Evolutionary conservation across 768 basidiomycete genomes (phyloP).

Genomic region (Psilocybe cyanescens): DNA sequence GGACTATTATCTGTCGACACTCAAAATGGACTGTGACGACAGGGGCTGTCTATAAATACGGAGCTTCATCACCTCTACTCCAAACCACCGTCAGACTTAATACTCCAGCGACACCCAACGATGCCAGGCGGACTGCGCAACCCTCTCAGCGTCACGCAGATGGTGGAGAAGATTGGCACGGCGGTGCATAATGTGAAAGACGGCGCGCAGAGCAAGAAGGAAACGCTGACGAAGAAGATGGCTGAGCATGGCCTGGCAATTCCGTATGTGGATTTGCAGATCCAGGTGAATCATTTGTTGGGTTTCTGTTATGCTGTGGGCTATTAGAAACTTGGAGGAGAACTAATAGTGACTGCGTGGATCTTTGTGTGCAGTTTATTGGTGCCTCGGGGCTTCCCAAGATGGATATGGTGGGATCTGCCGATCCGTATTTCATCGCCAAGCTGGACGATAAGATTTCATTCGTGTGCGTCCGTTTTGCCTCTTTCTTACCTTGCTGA

Average conservation of each 20-base stretch:
- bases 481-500: neutral
- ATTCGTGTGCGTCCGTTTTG: slow-evolving; percentile 52
- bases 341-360: neutral
- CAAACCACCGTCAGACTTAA: neutral
- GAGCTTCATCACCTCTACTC: slow-evolving; percentile 2
- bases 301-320: neutral
- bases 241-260: slow-evolving; percentile 29
- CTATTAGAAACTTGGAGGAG: too few species aligned
- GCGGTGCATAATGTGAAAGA: slow-evolving; percentile 34
- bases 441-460: slow-evolving; percentile 65
- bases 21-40: neutral
- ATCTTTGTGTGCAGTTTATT: slow-evolving; percentile 53
- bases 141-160: slow-evolving; percentile 37
- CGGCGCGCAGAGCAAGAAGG: slow-evolving; percentile 24
- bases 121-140: slow-evolving; percentile 31
- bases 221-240: slow-evolving; percentile 32
- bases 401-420: slow-evolving; percentile 66
- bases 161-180: slow-evolving; percentile 31
- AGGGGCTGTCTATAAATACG: slow-evolving; percentile 12
- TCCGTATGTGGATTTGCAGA: slow-evolving; percentile 59
- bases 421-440: slow-evolving; percentile 77
- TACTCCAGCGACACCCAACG: slow-evolving; percentile 17
- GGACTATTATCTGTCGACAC: neutral
- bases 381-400: slow-evolving; percentile 70
- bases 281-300: slow-evolving; percentile 43